Percentiles rank a stretch among this genome's conserved stretches.
These are phyloP conservation scores for Penicillium sumatraense DNA, from an alignment of 2,329 filamentous ascomycete species.

Conservation along the genomic window DNA sequence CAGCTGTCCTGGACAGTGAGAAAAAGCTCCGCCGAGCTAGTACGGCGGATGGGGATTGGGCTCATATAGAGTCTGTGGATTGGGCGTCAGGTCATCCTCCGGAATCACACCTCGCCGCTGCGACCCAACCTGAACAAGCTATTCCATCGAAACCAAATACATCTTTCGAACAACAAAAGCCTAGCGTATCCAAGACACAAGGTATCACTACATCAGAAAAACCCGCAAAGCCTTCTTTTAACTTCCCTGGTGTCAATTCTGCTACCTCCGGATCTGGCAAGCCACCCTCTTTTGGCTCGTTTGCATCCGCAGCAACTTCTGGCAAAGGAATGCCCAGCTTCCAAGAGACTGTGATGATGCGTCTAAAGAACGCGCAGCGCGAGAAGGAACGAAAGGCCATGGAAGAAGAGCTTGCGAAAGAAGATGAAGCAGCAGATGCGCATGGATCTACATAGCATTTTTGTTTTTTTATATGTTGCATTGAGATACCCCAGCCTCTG, in stretches of 20 bases:
- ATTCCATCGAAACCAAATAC: slow-evolving; percentile 14
- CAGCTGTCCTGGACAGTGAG: slow-evolving; percentile 58
- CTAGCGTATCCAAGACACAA: not conserved
- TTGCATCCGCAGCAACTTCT: slow-evolving; percentile 39
- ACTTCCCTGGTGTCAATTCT: slow-evolving; percentile 39
- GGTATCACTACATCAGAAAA: slow-evolving; percentile 20
- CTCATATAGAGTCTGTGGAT: slow-evolving; percentile 56
- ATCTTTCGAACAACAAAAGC: not conserved
- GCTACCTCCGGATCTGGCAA: slow-evolving; percentile 34
- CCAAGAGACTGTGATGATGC: slow-evolving; percentile 59
- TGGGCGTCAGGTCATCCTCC: slow-evolving; percentile 61
- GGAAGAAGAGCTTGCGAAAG: slow-evolving; percentile 58
- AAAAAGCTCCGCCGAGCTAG: slow-evolving; percentile 38
- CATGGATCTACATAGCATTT: slow-evolving; percentile 10
- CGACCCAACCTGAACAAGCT: slow-evolving; percentile 26
- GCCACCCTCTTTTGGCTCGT: slow-evolving; percentile 48
- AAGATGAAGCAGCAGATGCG: slow-evolving; percentile 51
- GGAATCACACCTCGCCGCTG: slow-evolving; percentile 39
- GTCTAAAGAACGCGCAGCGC: slow-evolving; percentile 61
- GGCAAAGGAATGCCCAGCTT: slow-evolving; percentile 43
- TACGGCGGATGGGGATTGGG: slow-evolving; percentile 47
- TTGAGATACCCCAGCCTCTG: slow-evolving; percentile 31
- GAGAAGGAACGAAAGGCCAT: slow-evolving; percentile 55
- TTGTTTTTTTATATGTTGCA: slow-evolving; percentile 10
- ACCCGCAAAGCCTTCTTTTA: slow-evolving; percentile 36